Conservation (phyloP, 2,329 filamentous ascomycete species). For the Penicillium hesseltinei region DNA sequence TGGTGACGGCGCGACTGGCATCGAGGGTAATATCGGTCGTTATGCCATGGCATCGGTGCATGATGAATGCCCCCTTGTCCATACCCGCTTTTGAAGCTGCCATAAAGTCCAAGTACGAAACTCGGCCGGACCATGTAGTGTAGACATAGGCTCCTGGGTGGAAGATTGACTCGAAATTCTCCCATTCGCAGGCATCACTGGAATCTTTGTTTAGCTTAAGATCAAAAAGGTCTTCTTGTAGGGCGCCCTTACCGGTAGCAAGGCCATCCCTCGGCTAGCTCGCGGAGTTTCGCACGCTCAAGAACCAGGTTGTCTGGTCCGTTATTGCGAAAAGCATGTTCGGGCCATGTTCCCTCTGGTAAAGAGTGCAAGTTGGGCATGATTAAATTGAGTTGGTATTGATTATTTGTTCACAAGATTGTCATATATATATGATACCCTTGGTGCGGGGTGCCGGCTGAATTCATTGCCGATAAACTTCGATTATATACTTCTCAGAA, state of each 20-base stretch:
- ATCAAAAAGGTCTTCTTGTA: background rate
- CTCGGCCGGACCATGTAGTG: conserved; percentile 52
- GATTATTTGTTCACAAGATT: no score
- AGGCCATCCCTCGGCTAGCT: conserved; percentile 53
- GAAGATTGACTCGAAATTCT: conserved; percentile 53
- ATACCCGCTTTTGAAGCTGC: conserved; percentile 52
- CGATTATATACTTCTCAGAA: background rate
- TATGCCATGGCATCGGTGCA: conserved; percentile 52
- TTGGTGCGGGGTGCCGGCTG: background rate
- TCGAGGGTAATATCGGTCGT: conserved; percentile 45
- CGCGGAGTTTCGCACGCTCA: conserved; percentile 49
- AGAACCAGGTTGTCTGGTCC: conserved; percentile 46
- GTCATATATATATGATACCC: background rate
- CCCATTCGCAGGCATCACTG: conserved; percentile 53
- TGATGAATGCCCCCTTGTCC: conserved; percentile 54
- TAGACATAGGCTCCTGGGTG: conserved; percentile 50
- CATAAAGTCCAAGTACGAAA: conserved; percentile 47
- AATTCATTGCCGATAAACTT: conserved; percentile 2
- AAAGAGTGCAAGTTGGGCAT: conserved; percentile 41
- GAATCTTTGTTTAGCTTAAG: background rate
- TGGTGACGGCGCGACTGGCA: conserved; percentile 46
- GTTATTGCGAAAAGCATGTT: conserved; percentile 48
- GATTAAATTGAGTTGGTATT: conserved; percentile 2
- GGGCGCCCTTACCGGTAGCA: conserved; percentile 40
- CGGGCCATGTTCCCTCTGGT: conserved; percentile 38